A percentile compares a stretch with the other conserved stretches of the same genome.
Evolutionary conservation across 805 yeast species (phyloP).

Genomic region (Pichia nakasei): DNA sequence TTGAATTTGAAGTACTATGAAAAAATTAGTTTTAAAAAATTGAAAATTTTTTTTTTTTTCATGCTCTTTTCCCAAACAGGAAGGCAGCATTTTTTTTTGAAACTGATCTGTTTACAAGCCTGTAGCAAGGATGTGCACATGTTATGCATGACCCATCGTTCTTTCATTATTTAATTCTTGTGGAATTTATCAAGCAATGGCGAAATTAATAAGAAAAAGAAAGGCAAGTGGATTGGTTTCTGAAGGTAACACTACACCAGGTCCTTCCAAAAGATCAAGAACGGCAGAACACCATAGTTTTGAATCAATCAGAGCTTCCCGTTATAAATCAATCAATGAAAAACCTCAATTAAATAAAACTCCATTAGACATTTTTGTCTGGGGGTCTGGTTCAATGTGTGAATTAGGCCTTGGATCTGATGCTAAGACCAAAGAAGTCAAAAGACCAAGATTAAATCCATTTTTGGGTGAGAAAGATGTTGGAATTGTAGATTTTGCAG

Average conservation of each 20-base stretch:
- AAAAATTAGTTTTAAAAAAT: neutral
- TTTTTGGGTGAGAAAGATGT: conserved; percentile 51
- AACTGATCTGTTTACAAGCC: too few species aligned
- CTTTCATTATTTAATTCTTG: neutral
- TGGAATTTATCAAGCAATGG: conserved; percentile 25
- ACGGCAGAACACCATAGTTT: conserved; percentile 24
- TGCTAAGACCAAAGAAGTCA: conserved; percentile 87
- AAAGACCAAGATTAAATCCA: conserved; percentile 90
- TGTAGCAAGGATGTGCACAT: too few species aligned
- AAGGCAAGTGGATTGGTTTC: conserved; percentile 12
- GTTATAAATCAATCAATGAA: conserved; percentile 38
- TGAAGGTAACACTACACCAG: conserved; percentile 16
- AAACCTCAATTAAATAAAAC: conserved; percentile 30
- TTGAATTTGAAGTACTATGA: neutral
- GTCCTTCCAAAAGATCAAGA: conserved; percentile 27
- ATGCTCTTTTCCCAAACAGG: neutral
- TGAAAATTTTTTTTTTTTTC: conserved; percentile 1
- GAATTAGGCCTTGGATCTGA: conserved; percentile 95
- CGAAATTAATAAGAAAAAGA: conserved; percentile 27
- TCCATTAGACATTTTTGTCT: conserved; percentile 72
- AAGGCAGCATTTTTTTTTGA: neutral
- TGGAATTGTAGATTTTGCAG: conserved; percentile 79
- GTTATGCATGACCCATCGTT: too few species aligned
- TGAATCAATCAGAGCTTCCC: conserved; percentile 40
- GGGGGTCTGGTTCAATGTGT: conserved; percentile 97